phyloP scores from a whole-genome alignment of 2,329 filamentous ascomycete species.

The Fusarium secorum region DNA sequence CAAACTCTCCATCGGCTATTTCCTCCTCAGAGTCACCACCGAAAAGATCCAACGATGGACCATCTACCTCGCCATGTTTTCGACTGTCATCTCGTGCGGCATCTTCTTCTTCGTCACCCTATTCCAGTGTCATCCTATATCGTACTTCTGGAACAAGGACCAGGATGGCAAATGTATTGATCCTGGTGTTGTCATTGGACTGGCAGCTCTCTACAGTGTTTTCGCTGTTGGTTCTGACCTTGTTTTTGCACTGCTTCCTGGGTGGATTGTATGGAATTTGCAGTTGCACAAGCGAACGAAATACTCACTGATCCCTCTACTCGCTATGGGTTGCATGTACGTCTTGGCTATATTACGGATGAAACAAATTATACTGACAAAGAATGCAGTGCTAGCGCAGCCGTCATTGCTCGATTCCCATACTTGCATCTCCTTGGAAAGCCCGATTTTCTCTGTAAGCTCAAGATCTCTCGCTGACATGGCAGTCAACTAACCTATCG shows the following conservation, averaged over 20 bases:
- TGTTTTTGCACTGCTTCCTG: conserved; percentile 57
- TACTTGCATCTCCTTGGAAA: conserved; percentile 46
- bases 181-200: conserved; percentile 52
- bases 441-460: conserved; percentile 52
- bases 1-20: conserved; percentile 48
- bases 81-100: conserved; percentile 40
- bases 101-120: conserved; percentile 46
- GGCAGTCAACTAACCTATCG: background rate
- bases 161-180: conserved; percentile 41
- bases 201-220: conserved; percentile 58
- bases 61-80: conserved; percentile 43
- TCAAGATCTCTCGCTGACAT: too few species aligned
- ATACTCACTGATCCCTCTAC: conserved; percentile 55
- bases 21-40: conserved; percentile 45
- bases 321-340: conserved; percentile 62
- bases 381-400: conserved; percentile 48
- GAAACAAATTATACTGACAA: background rate
- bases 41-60: conserved; percentile 31
- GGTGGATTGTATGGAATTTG: conserved; percentile 60
- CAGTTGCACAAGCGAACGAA: conserved; percentile 61
- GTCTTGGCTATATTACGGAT: background rate
- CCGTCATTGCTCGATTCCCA: conserved; percentile 49
- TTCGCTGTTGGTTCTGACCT: conserved; percentile 57
- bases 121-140: conserved; percentile 43
- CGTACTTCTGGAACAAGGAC: conserved; percentile 42